Evolutionary conservation across 208 protist genomes (phyloP).

Genomic region (Leishmania major): DNA sequence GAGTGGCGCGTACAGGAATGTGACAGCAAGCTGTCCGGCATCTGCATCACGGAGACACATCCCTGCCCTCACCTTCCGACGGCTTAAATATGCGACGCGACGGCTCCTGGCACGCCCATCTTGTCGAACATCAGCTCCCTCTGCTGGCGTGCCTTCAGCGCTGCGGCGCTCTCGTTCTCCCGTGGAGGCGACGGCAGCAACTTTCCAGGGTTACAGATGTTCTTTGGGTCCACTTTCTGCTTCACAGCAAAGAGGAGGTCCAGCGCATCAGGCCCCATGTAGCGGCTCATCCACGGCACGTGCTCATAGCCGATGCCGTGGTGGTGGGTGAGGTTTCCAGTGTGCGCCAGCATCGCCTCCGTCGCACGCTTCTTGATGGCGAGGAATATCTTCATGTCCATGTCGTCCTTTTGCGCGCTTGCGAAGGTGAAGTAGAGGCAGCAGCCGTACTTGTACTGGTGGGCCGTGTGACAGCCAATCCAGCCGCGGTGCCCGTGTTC

Average conservation of each 20-base stretch:
- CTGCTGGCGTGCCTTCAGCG: conserved; percentile 46
- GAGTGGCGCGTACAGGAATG: not conserved
- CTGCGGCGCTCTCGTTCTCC: conserved; percentile 44
- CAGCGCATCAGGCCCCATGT: conserved; percentile 70
- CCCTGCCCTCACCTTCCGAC: too few species aligned
- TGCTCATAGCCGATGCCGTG: conserved; percentile 94
- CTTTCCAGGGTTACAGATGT: conserved; percentile 93
- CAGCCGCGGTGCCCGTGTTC: conserved; percentile 81
- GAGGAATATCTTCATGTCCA: conserved; percentile 90
- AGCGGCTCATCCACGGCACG: conserved; percentile 92
- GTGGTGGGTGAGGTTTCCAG: conserved; percentile 90
- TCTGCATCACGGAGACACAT: not conserved
- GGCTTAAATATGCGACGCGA: conserved; percentile 49
- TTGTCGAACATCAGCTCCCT: conserved; percentile 92
- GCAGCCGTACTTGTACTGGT: conserved; percentile 92
- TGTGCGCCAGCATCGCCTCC: conserved; percentile 86
- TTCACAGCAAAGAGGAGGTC: conserved; percentile 81
- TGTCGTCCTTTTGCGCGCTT: conserved; percentile 80
- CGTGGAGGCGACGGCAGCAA: conserved; percentile 67
- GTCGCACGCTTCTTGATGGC: conserved; percentile 87
- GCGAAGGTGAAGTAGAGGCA: conserved; percentile 95
- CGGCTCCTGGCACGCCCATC: conserved; percentile 80
- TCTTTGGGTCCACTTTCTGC: conserved; percentile 84
- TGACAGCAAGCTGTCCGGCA: not conserved
- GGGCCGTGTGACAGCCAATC: conserved; percentile 93